phyloP scores from a whole-genome alignment of 768 basidiomycete genomes.

The Rhizopogon rudus region DNA sequence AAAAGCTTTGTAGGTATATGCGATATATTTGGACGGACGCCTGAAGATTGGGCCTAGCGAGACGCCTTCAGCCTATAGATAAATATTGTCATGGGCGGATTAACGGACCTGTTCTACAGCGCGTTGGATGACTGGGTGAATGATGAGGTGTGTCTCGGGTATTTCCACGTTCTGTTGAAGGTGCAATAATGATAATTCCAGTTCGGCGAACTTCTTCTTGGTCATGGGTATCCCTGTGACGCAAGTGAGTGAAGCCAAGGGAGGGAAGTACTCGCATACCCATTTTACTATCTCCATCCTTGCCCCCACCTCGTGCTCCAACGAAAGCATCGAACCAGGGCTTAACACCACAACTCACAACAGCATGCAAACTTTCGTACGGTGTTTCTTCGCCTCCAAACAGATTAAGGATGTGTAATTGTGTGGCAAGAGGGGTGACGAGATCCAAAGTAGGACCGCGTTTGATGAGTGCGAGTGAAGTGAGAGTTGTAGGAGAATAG shows the following conservation, averaged over 20 bases:
- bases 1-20: slow-evolving; percentile 71
- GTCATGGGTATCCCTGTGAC: slow-evolving; percentile 85
- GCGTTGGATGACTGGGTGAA: slow-evolving; percentile 85
- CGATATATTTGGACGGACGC: slow-evolving; percentile 66
- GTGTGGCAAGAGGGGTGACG: slow-evolving; percentile 69
- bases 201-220: slow-evolving; percentile 98
- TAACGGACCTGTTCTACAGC: slow-evolving; percentile 68
- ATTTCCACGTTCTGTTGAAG: slow-evolving; percentile 99
- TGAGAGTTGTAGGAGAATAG: slow-evolving; percentile 76
- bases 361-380: slow-evolving; percentile 92
- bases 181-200: slow-evolving; percentile 90
- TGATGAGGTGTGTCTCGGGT: slow-evolving; percentile 89
- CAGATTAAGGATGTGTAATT: slow-evolving; percentile 89
- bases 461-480: slow-evolving; percentile 94
- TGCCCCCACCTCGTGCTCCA: slow-evolving; percentile 69
- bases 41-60: slow-evolving; percentile 40
- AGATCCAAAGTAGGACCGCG: slow-evolving; percentile 81
- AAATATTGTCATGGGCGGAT: neutral
- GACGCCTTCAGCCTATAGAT: slow-evolving; percentile 23
- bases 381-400: slow-evolving; percentile 87
- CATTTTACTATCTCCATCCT: slow-evolving; percentile 80
- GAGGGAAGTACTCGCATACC: slow-evolving; percentile 35
- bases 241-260: slow-evolving; percentile 3
- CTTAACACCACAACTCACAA: slow-evolving; percentile 93
- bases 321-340: slow-evolving; percentile 99